These are phyloP conservation scores for Yamadazyma epiphylla DNA, from an alignment of 1,139 yeast species.

Conservation along the genomic window DNA sequence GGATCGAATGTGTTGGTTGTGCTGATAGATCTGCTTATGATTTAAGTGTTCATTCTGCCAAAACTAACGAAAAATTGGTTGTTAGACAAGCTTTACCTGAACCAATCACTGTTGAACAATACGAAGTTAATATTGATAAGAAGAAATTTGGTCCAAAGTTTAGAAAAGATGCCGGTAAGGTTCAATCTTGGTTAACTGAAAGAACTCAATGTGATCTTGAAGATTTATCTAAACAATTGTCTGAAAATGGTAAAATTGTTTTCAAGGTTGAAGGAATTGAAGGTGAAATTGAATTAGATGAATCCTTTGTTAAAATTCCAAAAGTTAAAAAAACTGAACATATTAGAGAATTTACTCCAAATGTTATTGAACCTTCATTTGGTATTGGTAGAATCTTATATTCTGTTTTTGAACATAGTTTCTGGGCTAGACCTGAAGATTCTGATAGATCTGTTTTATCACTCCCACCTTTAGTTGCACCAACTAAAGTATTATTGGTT, in stretches of 20 bases:
- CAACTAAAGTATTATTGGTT: slow-evolving; percentile 93
- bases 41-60: slow-evolving; percentile 89
- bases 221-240: slow-evolving; percentile 67
- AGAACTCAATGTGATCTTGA: slow-evolving; percentile 88
- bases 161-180: slow-evolving; percentile 93
- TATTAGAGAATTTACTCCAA: slow-evolving; percentile 93
- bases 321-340: slow-evolving; percentile 82
- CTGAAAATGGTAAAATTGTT: slow-evolving; percentile 58
- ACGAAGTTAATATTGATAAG: slow-evolving; percentile 83
- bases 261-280: slow-evolving; percentile 61
- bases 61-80: slow-evolving; percentile 90
- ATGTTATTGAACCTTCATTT: slow-evolving; percentile 98
- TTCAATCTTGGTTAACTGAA: slow-evolving; percentile 71
- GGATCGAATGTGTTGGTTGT: slow-evolving; percentile 99
- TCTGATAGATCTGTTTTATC: slow-evolving; percentile 88
- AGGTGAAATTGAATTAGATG: slow-evolving; percentile 64
- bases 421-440: slow-evolving; percentile 94
- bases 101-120: slow-evolving; percentile 79
- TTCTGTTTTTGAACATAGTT: slow-evolving; percentile 88
- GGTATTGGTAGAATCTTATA: slow-evolving; percentile 98
- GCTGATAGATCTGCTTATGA: slow-evolving; percentile 99
- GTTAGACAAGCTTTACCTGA: slow-evolving; percentile 86
- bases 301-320: slow-evolving; percentile 67
- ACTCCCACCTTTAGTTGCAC: slow-evolving; percentile 94
- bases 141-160: slow-evolving; percentile 97